A percentile compares a stretch with the other conserved stretches of the same genome.
Evolutionary conservation across 441 rosid genomes (phyloP).

Genomic region (Mallotus japonicus): DNA sequence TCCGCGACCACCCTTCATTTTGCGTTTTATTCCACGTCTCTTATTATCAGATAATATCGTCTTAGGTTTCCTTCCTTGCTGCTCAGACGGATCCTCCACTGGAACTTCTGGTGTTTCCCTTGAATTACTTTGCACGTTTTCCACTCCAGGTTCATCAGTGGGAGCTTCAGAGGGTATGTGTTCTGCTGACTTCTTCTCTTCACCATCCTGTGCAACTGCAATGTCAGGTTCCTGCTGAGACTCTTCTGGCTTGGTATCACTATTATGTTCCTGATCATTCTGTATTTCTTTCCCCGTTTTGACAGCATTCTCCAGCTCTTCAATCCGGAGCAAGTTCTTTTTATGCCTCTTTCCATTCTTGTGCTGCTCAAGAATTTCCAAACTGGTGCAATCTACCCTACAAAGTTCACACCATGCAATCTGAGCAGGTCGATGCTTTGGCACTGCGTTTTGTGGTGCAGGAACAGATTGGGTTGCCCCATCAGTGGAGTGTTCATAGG

Average conservation of each 20-base stretch:
- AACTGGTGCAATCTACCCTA: conserved; percentile 37
- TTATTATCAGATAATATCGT: conserved; percentile 18
- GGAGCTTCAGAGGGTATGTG: conserved; percentile 12
- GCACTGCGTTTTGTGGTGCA: conserved; percentile 20
- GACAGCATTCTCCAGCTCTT: conserved; percentile 25
- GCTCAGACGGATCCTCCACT: conserved; percentile 15
- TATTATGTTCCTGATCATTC: conserved; percentile 16
- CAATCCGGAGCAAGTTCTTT: conserved; percentile 34
- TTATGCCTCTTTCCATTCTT: conserved; percentile 42
- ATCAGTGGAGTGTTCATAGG: conserved; percentile 18
- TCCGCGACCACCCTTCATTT: conserved; percentile 30
- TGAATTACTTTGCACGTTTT: conserved; percentile 16
- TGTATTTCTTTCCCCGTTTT: conserved; percentile 17
- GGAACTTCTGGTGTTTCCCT: conserved; percentile 7
- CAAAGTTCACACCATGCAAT: conserved; percentile 42
- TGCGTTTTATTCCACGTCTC: conserved; percentile 30
- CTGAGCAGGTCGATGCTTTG: conserved; percentile 20
- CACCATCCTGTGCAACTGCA: conserved; percentile 6
- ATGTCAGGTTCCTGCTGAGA: conserved; percentile 15
- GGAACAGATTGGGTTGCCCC: conserved; percentile 19
- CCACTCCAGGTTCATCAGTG: conserved; percentile 1
- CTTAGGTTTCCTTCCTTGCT: conserved; percentile 19
- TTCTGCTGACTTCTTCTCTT: conserved; percentile 14
- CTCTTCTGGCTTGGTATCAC: conserved; percentile 19
- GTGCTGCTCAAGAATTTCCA: conserved; percentile 44